Percentiles rank a stretch among this genome's conserved stretches.
Conservation (phyloP, 768 basidiomycete species). For the Lentinula sp. region DNA sequence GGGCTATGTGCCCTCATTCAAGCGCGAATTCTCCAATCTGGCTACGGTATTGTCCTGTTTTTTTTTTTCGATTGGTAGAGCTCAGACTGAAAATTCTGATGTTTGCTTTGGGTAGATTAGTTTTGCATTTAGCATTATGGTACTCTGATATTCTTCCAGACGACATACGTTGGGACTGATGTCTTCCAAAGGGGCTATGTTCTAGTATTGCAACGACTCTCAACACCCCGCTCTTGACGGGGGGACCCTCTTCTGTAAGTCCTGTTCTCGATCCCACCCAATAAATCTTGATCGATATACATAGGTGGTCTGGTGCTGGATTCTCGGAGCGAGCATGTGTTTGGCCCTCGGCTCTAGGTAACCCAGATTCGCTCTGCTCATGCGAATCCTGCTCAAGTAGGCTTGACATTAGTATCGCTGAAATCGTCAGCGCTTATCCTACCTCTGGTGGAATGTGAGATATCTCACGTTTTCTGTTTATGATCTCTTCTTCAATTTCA, state of each 20-base stretch:
- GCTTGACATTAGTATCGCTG: constrained; percentile 44
- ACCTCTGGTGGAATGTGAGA: constrained; percentile 68
- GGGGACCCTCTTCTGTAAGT: constrained; percentile 63
- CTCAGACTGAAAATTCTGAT: neutral
- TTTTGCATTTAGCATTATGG: constrained; percentile 79
- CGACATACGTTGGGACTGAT: neutral
- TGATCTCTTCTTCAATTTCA: neutral
- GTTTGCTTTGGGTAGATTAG: constrained; percentile 39
- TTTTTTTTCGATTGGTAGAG: neutral
- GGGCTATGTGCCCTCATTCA: constrained; percentile 76
- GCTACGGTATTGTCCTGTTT: constrained; percentile 44
- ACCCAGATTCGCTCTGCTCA: neutral
- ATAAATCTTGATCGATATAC: neutral
- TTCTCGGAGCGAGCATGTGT: constrained; percentile 66
- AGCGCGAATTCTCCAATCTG: constrained; percentile 78
- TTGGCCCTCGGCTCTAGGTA: constrained; percentile 57
- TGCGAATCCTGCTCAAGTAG: neutral
- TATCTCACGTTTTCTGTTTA: neutral
- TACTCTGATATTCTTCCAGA: constrained; percentile 10
- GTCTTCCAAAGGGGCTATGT: constrained; percentile 49
- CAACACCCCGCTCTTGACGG: constrained; percentile 64
- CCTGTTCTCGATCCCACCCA: neutral
- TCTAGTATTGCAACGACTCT: constrained; percentile 76
- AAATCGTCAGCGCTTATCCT: constrained; percentile 72
- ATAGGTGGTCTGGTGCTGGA: constrained; percentile 69